Percentiles rank a stretch among this genome's conserved stretches.
Conservation (phyloP, 768 basidiomycete species). For the Lanmaoa pseudosensibilis region DNA sequence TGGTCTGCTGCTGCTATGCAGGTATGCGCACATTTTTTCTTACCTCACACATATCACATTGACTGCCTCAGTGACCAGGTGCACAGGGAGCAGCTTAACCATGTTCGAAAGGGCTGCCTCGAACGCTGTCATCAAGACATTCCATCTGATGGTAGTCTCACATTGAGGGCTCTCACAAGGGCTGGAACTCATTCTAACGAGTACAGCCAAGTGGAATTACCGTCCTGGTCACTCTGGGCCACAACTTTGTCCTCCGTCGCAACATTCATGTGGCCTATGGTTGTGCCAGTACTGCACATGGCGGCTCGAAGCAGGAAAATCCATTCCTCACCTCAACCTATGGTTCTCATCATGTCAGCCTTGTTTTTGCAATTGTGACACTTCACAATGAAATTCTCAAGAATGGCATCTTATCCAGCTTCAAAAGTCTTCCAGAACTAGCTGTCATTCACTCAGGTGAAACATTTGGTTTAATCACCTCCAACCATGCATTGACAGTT, state of each 20-base stretch:
- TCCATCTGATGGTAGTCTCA: constrained; percentile 25
- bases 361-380: not conserved
- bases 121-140: constrained; percentile 20
- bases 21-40: too few relatives aligned
- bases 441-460: not conserved
- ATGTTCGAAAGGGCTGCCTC: constrained; percentile 32
- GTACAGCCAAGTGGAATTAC: constrained; percentile 24
- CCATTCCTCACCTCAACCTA: not conserved
- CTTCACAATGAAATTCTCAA: not conserved
- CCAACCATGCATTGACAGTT: not conserved
- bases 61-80: constrained; percentile 8
- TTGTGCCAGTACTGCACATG: not conserved
- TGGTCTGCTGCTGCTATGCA: too few relatives aligned
- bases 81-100: constrained; percentile 27
- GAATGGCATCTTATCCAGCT: not conserved
- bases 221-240: constrained; percentile 11
- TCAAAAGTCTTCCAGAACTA: not conserved
- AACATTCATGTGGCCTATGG: constrained; percentile 13
- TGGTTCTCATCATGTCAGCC: not conserved
- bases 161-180: constrained; percentile 32
- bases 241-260: constrained; percentile 23
- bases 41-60: too few relatives aligned
- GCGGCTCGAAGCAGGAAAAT: not conserved
- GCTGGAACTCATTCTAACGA: constrained; percentile 26
- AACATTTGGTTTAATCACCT: not conserved